phyloP scores from a whole-genome alignment of 1,284 basidiomycete species.

The Ganoderma resinaceum region DNA sequence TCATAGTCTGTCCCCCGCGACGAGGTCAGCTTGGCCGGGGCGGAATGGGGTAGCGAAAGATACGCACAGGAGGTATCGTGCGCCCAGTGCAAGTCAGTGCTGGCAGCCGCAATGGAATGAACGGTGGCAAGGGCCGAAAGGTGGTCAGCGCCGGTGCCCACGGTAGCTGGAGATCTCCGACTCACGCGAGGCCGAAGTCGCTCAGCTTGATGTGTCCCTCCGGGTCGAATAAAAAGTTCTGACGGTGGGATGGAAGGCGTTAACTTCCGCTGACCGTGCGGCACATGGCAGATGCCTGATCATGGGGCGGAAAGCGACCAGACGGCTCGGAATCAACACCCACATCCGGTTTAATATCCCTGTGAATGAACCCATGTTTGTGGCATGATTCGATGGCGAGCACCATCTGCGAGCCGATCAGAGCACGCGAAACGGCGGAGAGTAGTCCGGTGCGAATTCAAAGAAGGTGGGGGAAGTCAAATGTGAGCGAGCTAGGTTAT shows the following conservation, averaged over 20 bases:
- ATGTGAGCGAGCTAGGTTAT: slow-evolving; percentile 27
- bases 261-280: slow-evolving; percentile 31
- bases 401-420: slow-evolving; percentile 75
- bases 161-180: slow-evolving; percentile 34
- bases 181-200: slow-evolving; percentile 95
- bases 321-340: slow-evolving; percentile 41
- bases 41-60: slow-evolving; percentile 26
- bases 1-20: slow-evolving; percentile 78
- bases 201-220: slow-evolving; percentile 94
- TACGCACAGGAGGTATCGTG: slow-evolving; percentile 88
- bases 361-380: slow-evolving; percentile 94
- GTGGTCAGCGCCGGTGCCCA: slow-evolving; percentile 13
- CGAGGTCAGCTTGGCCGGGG: slow-evolving; percentile 18
- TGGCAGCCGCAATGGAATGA: slow-evolving; percentile 37
- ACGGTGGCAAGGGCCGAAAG: slow-evolving; percentile 19
- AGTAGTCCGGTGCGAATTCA: slow-evolving; percentile 12
- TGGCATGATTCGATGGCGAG: slow-evolving; percentile 96
- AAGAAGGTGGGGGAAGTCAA: slow-evolving; percentile 11
- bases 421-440: slow-evolving; percentile 16
- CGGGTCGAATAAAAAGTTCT: slow-evolving; percentile 96
- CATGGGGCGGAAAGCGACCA: slow-evolving; percentile 27
- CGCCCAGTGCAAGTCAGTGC: slow-evolving; percentile 89
- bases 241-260: slow-evolving; percentile 41
- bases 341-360: slow-evolving; percentile 96
- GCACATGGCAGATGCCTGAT: slow-evolving; percentile 18